These are phyloP conservation scores for Stagonosporopsis chrysanthemi DNA, from an alignment of 2,329 filamentous ascomycete species.

Conservation along the genomic window DNA sequence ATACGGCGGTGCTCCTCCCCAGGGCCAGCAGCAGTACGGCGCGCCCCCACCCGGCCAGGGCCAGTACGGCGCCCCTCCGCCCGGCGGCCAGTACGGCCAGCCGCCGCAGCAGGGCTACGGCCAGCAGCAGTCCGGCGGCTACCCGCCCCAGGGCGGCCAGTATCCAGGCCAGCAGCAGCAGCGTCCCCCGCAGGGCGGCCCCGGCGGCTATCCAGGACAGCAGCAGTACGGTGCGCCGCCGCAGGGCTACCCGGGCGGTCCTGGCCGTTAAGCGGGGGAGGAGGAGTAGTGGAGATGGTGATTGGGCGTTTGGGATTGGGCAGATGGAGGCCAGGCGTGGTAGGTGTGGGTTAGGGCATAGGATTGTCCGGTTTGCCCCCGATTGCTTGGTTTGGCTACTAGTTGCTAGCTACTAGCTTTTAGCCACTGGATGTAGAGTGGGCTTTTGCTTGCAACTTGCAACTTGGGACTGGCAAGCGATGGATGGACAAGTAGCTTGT, in stretches of 20 bases:
- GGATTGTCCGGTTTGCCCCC: too few relatives aligned
- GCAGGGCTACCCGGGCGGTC: conserved; percentile 23
- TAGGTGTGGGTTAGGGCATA: too few relatives aligned
- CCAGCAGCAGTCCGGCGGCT: conserved; percentile 27
- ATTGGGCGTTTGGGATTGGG: too few relatives aligned
- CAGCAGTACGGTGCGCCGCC: conserved; percentile 33
- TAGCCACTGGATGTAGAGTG: too few relatives aligned
- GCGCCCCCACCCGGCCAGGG: conserved; percentile 21
- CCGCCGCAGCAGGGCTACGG: conserved; percentile 34
- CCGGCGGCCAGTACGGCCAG: conserved; percentile 21
- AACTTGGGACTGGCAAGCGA: too few relatives aligned
- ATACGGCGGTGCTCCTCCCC: conserved; percentile 33
- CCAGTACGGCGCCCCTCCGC: conserved; percentile 7
- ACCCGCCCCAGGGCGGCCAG: conserved; percentile 30
- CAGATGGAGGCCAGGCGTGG: too few relatives aligned
- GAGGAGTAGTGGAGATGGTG: too few relatives aligned
- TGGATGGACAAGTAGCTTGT: too few relatives aligned
- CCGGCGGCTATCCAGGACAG: conserved; percentile 34
- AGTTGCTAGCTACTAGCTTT: too few relatives aligned
- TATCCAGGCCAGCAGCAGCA: conserved; percentile 28
- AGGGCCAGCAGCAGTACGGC: conserved; percentile 24
- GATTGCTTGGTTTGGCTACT: too few relatives aligned
- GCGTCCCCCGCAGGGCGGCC: conserved; percentile 30
- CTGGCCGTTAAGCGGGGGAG: conserved; percentile 3
- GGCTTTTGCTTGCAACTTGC: too few relatives aligned